Evolutionary conservation across 257 asterid genomes (phyloP).

Genomic region (Perilla frutescens): DNA sequence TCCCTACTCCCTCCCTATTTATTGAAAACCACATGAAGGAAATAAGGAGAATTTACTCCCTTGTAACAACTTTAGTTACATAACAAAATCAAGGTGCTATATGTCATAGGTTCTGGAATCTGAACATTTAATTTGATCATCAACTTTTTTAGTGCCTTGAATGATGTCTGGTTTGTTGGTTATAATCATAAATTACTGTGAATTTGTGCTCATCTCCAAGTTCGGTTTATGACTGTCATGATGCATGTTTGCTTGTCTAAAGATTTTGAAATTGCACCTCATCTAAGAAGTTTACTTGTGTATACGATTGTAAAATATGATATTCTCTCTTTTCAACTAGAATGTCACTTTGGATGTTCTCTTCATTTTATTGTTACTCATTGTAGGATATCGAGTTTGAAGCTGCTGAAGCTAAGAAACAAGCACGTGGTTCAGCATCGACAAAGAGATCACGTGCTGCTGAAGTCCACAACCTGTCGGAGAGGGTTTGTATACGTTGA

Average conservation of each 20-base stretch:
- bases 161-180: background rate
- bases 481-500: conserved; percentile 49
- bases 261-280: too few species aligned
- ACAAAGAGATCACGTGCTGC: conserved; percentile 82
- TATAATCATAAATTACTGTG: too few species aligned
- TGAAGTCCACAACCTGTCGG: conserved; percentile 80
- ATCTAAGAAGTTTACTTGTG: background rate
- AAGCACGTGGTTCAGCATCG: conserved; percentile 56
- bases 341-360: background rate
- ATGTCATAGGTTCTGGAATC: conserved; percentile 1
- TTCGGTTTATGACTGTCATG: too few species aligned
- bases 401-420: conserved; percentile 54
- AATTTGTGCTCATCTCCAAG: too few species aligned
- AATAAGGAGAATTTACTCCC: background rate
- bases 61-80: background rate
- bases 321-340: background rate
- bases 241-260: too few species aligned
- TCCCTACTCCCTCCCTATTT: background rate
- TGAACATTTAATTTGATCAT: background rate
- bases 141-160: background rate
- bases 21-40: conserved; percentile 4
- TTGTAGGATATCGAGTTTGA: conserved; percentile 61
- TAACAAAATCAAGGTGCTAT: background rate
- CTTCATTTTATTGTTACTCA: conserved; percentile 7
- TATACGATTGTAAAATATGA: too few species aligned